These are phyloP conservation scores for Malbranchea zuffiana DNA, from an alignment of 2,329 filamentous ascomycete species.

Conservation along the genomic window DNA sequence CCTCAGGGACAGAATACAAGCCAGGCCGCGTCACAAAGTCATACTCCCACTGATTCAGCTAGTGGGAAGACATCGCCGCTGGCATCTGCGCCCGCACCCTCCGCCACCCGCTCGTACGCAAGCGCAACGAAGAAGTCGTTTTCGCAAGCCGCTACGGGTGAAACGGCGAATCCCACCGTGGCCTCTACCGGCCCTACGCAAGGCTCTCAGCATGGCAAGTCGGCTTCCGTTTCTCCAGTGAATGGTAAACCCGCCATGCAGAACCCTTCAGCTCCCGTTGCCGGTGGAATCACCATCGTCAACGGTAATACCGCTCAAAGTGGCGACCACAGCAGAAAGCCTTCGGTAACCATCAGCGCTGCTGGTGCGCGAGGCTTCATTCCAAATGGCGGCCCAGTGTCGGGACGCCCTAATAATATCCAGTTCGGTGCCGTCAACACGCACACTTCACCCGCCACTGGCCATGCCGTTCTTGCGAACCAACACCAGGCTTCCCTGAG, in stretches of 20 bases:
- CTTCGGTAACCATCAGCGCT: slow-evolving; percentile 82
- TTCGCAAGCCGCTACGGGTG: slow-evolving; percentile 39
- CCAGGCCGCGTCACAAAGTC: slow-evolving; percentile 36
- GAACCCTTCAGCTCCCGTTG: slow-evolving; percentile 44
- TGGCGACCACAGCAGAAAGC: slow-evolving; percentile 69
- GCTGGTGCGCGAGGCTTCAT: slow-evolving; percentile 65
- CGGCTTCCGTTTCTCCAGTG: slow-evolving; percentile 62
- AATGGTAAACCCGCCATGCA: slow-evolving; percentile 64
- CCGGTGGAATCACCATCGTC: slow-evolving; percentile 48
- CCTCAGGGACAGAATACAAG: slow-evolving; percentile 39
- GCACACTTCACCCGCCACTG: slow-evolving; percentile 50
- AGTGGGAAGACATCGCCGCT: slow-evolving; percentile 42
- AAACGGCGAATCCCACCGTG: slow-evolving; percentile 41
- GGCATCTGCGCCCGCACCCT: slow-evolving; percentile 42
- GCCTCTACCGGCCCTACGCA: slow-evolving; percentile 42
- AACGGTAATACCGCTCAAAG: slow-evolving; percentile 50
- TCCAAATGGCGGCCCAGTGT: slow-evolving; percentile 59
- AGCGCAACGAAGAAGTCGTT: slow-evolving; percentile 49
- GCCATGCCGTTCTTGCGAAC: slow-evolving; percentile 39
- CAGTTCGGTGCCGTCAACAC: slow-evolving; percentile 38
- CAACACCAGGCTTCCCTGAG: slow-evolving; percentile 32
- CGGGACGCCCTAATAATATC: slow-evolving; percentile 39
- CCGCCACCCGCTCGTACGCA: slow-evolving; percentile 50
- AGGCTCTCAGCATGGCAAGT: slow-evolving; percentile 43
- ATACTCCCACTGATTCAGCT: slow-evolving; percentile 38